phyloP scores from a whole-genome alignment of 495 filamentous ascomycete species.

The Neurospora sublineolata region DNA sequence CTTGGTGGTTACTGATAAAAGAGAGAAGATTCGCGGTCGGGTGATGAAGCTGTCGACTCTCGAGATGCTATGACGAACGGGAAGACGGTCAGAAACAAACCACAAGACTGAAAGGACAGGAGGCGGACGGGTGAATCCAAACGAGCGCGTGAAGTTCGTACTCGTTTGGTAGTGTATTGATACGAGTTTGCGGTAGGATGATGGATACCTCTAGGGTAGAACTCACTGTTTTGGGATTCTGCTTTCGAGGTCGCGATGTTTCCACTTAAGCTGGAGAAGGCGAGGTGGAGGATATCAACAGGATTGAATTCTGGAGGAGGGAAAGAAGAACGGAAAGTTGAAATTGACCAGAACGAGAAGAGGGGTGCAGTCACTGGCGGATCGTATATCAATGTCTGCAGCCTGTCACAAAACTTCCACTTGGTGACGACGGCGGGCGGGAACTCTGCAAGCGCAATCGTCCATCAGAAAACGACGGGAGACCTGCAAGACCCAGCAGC shows the following conservation, averaged over 20 bases:
- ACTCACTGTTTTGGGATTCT: background rate
- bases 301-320: background rate
- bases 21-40: background rate
- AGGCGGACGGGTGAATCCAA: background rate
- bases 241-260: background rate
- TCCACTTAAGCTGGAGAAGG: background rate
- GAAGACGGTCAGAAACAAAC: background rate
- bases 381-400: background rate
- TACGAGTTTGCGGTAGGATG: background rate
- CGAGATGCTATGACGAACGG: background rate
- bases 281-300: background rate
- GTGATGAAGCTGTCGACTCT: background rate
- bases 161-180: background rate
- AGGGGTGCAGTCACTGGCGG: background rate
- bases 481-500: constrained; percentile 7
- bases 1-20: background rate
- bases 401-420: background rate
- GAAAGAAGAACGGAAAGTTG: background rate
- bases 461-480: constrained; percentile 3
- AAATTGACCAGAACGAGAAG: background rate
- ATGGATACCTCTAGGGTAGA: background rate
- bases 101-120: background rate
- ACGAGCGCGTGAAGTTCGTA: background rate
- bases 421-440: background rate
- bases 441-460: background rate